Percentiles rank a stretch among this genome's conserved stretches.
phyloP scores from a whole-genome alignment of 2,329 filamentous ascomycete genomes.

The Aulographum hederae region DNA sequence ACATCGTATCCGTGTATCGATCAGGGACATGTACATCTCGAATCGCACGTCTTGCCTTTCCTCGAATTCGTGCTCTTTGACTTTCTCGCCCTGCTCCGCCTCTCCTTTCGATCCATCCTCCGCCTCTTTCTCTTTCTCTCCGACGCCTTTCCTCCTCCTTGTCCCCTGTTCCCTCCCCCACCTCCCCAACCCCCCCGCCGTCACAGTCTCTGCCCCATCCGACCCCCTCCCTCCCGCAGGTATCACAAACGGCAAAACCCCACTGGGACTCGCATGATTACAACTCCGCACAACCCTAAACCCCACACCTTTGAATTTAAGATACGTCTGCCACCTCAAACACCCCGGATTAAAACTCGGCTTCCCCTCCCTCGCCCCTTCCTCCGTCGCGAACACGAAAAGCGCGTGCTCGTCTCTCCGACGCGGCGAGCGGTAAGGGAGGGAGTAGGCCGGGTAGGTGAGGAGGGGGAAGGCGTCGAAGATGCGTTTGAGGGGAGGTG shows the following conservation, averaged over 20 bases:
- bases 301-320: conserved; percentile 55
- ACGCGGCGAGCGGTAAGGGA: conserved; percentile 43
- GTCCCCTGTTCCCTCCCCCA: conserved; percentile 39
- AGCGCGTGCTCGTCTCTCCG: conserved; percentile 37
- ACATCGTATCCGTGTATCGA: conserved; percentile 61
- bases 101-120: too few species aligned
- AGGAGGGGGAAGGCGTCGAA: conserved; percentile 72
- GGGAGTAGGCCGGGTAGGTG: conserved; percentile 55
- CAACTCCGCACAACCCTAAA: conserved; percentile 55
- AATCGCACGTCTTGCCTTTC: conserved; percentile 37
- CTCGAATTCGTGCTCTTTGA: conserved; percentile 12
- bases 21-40: conserved; percentile 60
- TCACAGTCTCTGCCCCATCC: conserved; percentile 23
- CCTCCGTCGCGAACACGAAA: conserved; percentile 55
- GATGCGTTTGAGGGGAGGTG: conserved; percentile 57
- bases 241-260: conserved; percentile 74
- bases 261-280: conserved; percentile 84
- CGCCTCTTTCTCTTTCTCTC: conserved; percentile 5
- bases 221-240: conserved; percentile 19
- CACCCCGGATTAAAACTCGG: conserved; percentile 86
- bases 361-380: conserved; percentile 39
- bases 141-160: conserved; percentile 4
- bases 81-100: too few species aligned
- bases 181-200: conserved; percentile 47
- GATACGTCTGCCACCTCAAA: conserved; percentile 89